Percentiles rank a stretch among this genome's conserved stretches.
These are phyloP conservation scores for Agastache rugosa DNA, from an alignment of 257 asterid species.

Conservation along the genomic window DNA sequence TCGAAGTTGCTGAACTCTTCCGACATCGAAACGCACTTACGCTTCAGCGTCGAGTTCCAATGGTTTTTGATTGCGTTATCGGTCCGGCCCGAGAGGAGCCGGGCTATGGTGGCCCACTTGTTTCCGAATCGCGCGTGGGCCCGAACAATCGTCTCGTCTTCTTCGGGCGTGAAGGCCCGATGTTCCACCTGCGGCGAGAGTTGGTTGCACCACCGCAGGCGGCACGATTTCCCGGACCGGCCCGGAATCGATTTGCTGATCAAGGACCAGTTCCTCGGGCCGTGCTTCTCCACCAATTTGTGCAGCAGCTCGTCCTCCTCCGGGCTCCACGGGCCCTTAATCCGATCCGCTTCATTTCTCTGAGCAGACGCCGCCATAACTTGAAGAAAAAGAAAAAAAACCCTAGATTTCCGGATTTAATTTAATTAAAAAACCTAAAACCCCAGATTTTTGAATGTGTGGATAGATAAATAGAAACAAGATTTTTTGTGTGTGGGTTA, in stretches of 20 bases:
- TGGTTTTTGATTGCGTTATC: constrained; percentile 86
- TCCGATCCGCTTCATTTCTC: constrained; percentile 64
- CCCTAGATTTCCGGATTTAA: not conserved
- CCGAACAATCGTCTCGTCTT: constrained; percentile 65
- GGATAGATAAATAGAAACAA: not conserved
- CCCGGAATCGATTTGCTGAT: constrained; percentile 80
- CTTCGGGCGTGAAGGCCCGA: constrained; percentile 69
- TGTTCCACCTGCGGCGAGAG: constrained; percentile 88
- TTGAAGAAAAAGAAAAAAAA: not conserved
- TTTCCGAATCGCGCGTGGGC: constrained; percentile 82
- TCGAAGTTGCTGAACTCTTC: constrained; percentile 69
- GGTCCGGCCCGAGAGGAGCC: constrained; percentile 73
- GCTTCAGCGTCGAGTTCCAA: constrained; percentile 89
- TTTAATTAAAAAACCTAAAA: not conserved
- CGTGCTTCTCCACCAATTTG: constrained; percentile 66
- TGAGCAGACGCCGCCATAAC: constrained; percentile 50
- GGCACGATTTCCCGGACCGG: constrained; percentile 79
- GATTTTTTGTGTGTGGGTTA: constrained; percentile 30
- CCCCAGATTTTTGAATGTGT: not conserved
- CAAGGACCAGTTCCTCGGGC: constrained; percentile 82
- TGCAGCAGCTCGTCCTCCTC: constrained; percentile 75
- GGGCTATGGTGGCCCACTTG: constrained; percentile 83
- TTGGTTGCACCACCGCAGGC: constrained; percentile 90
- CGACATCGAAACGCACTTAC: constrained; percentile 71
- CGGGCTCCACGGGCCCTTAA: constrained; percentile 91